Evolutionary conservation across 2,329 filamentous ascomycete species (phyloP), one percentile per base, ranked within the genome.

Genomic region (Pestalotiopsis sp.): DNA sequence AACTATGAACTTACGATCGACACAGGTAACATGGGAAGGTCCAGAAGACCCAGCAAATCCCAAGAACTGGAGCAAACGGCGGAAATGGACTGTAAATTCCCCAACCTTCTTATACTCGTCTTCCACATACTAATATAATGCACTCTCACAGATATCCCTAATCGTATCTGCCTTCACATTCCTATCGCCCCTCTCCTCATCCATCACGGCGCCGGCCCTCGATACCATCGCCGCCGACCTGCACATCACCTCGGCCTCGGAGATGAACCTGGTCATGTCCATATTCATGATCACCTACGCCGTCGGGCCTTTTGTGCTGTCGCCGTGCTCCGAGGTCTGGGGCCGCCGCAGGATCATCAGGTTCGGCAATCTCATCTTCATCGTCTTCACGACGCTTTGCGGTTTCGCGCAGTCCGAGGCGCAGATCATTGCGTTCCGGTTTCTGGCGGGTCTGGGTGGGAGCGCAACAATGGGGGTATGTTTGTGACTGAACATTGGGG

Each of bases 101-200:
- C 5, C 5, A 4, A 14, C 14, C 13, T 7, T 55, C 25, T 9
- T 17, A 14, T 38, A 38, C 4, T 12, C 3, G 4, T 12, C 13
- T n/a, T 9, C 14, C 36, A 38, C 36, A 20, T n/a, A 36, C 60
- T 62, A 6, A 38, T 14, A 39, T 36, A 7, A 7, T 36, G 3
- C n/a, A 1, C 2, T 12, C 5, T 31, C 6, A 31, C 6, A 65
- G 63, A 75, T 78, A 2, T 81, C 79, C 4, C 70, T 81, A 17
- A 75, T 77, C 41, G 80, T 79, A 31, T 82, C 79, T 0, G 77
- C 73, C 65, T 81, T 80, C 68, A 87, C 86, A 3, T 87, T 89
- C 73, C 86, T 89, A 66, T 88, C 87, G 0, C 86, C 87, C 0
- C 83, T 89, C 1, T 84, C 86, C 0, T 87, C 86, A 0, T 86